Evolutionary conservation across 208 protist genomes (phyloP), one percentile per base, ranked within the genome.

Genomic region (Strigomonas culicis): DNA sequence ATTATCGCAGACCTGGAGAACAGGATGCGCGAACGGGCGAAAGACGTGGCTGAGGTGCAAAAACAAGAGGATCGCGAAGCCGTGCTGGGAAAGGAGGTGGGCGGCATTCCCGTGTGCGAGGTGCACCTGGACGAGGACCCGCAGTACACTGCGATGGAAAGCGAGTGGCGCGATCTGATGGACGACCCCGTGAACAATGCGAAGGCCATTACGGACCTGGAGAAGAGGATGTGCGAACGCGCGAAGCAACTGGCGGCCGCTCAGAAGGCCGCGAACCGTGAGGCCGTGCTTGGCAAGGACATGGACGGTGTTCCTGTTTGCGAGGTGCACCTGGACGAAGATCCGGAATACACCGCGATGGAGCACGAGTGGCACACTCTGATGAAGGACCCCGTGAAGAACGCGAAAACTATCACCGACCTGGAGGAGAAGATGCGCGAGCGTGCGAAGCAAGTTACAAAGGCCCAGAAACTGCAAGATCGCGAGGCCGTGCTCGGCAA

Each of bases 241-340:
- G 74, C 72, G 3, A 53, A 56, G 6, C 59, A 74, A 15, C 11
- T 32, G 22, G 63, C 73, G 21, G 55, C 60, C 17, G 70, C 68
- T 39, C 52, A 25, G 63, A 68, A 79, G 64, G 49, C 56, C 21
- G 53, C 62, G 24, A 65, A 67, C 56, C 50, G 69, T 21, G 47
- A 62, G 22, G n/a, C 51, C 44, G 70, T 72, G 22, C 59, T 79
- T 25, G 75, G 79, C 65, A 60, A 57, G n/a, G 50, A 79, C 19
- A 68, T 69, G 30, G 74, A 80, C 43, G 73, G 72, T 36, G 71
- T 86, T 52, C 75, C 75, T 43, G 32, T 79, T 32, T 39, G 25
- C 21, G 43, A 68, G 22, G 63, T 83, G 22, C 62, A 68, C 25
- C 52, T 85, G 50, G 75, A 80, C 55, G 68, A 46, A 31, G 63